Evolutionary conservation across 805 yeast genomes (phyloP), one percentile per base, ranked within the genome.

Genomic region (Ascoidea rubescens): DNA sequence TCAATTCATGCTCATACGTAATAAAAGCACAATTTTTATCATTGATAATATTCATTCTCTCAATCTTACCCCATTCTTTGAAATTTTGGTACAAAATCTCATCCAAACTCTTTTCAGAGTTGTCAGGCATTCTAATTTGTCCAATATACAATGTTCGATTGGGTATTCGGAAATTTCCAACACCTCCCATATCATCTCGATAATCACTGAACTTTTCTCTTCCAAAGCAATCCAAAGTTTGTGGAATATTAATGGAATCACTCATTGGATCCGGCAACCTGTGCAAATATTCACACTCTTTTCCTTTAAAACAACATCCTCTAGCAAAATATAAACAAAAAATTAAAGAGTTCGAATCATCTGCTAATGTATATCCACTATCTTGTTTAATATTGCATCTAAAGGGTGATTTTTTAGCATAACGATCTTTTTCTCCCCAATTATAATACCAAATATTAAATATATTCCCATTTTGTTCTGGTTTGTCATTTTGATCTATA

Each of bases 161-260:
- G n/a, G 71, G 70, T 44, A 71, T 68, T 58, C 76, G 72, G 62
- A 91, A 81, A 30, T 87, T 80, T 0, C 98, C 99, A 3, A 89
- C 83, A 42, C 99, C 99, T 32, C 84, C 80, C 96, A 89, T 89
- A 66, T 91, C 98, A 57, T 91, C 96, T 58, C 89, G 70, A 60
- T 87, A 87, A 49, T 80, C 84, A 1, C 84, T 72, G 56, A 84
- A 84, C 64, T 85, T 87, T 61, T 87, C 96, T 54, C 99, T 70
- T 1, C 97, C 98, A 71, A 91, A 91, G 61, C 97, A 90, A 66
- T 91, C 99, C 31, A 79, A 72, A 0, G 88, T 79, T 2, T 10
- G 8, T 37, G 14, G 14, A 37, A 10, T 37, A 4, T 37, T 37
- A 1, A 82, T 37, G 45, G 71, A 65, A 60, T 90, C 96, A 5